A percentile compares a stretch with the other conserved stretches of the same genome.
These are phyloP conservation scores for Pistacia atlantica DNA, from an alignment of 345 rosid species.

Conservation along the genomic window DNA sequence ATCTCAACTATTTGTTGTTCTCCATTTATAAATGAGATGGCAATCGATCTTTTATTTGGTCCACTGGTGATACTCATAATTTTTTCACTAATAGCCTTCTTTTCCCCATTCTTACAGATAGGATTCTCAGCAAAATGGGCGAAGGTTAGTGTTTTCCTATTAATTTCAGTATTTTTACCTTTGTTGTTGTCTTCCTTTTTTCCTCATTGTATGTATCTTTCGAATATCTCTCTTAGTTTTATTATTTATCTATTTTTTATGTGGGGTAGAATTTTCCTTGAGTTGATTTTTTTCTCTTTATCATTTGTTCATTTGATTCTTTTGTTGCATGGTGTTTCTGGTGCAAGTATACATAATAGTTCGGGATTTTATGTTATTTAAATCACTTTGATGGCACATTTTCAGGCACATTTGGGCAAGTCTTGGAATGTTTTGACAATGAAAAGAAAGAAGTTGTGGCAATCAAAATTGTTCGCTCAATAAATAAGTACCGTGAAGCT, in stretches of 20 bases:
- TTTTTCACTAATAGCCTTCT: slow-evolving; percentile 16
- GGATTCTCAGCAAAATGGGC: slow-evolving; percentile 82
- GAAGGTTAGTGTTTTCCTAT: slow-evolving; percentile 53
- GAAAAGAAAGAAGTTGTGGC: slow-evolving; percentile 82
- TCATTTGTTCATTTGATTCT: not conserved
- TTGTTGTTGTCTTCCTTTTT: not conserved
- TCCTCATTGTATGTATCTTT: not conserved
- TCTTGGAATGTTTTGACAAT: slow-evolving; percentile 82
- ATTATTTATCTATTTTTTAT: not conserved
- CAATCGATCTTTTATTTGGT: not conserved
- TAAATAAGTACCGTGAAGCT: slow-evolving; percentile 84
- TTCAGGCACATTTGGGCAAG: slow-evolving; percentile 86
- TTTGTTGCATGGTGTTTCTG: slow-evolving; percentile 4
- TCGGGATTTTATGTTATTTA: not conserved
- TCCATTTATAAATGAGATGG: not conserved
- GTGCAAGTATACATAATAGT: not conserved
- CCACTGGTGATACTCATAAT: not conserved
- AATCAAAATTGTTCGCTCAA: slow-evolving; percentile 77
- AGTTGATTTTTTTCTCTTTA: not conserved
- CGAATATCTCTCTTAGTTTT: not conserved
- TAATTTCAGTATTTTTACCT: not conserved
- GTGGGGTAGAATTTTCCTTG: not conserved
- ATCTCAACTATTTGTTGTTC: not conserved
- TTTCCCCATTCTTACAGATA: slow-evolving; percentile 52
- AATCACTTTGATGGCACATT: slow-evolving; percentile 13